Percentiles rank a stretch among this genome's conserved stretches.
These are phyloP conservation scores for Neoboletus subvelutipes DNA, from an alignment of 768 basidiomycete species.

Conservation along the genomic window DNA sequence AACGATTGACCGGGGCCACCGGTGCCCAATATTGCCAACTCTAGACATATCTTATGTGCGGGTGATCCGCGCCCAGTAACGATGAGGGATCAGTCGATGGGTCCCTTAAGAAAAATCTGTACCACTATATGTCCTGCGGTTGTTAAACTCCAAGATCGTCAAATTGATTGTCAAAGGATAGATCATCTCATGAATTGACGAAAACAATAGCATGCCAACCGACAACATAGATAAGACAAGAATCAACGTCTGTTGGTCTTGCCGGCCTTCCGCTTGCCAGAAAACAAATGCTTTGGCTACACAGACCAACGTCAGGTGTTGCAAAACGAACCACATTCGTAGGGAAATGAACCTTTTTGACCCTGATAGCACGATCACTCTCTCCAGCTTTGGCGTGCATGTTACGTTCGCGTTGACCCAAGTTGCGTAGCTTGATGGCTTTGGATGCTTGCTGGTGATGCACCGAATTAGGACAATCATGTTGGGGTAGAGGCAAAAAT, in stretches of 20 bases:
- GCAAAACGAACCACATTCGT: background rate
- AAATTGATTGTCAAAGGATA: background rate
- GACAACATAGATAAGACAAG: background rate
- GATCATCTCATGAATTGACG: background rate
- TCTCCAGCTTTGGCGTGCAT: slow-evolving; percentile 90
- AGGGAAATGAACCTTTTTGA: slow-evolving; percentile 69
- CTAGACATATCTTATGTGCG: background rate
- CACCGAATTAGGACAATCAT: background rate
- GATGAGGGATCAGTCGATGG: too few relatives aligned
- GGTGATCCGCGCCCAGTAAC: background rate
- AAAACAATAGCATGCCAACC: slow-evolving; percentile 4
- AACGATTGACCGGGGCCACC: background rate
- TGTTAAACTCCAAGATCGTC: background rate
- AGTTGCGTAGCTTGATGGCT: slow-evolving; percentile 79
- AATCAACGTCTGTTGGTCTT: slow-evolving; percentile 75
- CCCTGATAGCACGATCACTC: slow-evolving; percentile 75
- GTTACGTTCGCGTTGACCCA: slow-evolving; percentile 85
- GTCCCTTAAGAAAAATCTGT: background rate
- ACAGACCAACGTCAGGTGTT: slow-evolving; percentile 10
- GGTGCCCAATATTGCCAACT: background rate
- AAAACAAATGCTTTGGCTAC: slow-evolving; percentile 83
- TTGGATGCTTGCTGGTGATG: slow-evolving; percentile 69
- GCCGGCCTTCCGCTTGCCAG: slow-evolving; percentile 82
- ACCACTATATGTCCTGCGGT: background rate
- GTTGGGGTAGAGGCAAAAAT: background rate